A percentile compares a stretch with the other conserved stretches of the same genome.
These are phyloP conservation scores for Gliomastix tumulicola DNA, from an alignment of 2,329 filamentous ascomycete species.

Conservation along the genomic window DNA sequence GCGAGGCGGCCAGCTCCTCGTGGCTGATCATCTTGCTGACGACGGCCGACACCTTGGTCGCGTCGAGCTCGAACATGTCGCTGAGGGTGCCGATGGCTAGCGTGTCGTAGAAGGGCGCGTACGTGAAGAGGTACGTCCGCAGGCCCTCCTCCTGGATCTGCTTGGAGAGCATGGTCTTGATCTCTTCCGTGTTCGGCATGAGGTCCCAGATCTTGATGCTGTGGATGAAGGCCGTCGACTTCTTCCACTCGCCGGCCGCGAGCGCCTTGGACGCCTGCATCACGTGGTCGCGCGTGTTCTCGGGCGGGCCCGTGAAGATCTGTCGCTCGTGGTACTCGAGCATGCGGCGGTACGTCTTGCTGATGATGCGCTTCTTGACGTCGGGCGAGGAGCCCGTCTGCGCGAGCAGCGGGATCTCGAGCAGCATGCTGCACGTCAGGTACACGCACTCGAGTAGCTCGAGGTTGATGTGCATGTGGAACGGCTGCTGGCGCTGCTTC, in stretches of 20 bases:
- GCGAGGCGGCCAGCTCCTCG: constrained; percentile 90
- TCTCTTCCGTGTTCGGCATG: constrained; percentile 85
- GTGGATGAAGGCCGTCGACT: constrained; percentile 86
- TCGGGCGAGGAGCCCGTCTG: constrained; percentile 96
- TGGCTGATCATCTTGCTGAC: constrained; percentile 99
- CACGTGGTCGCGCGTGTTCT: constrained; percentile 98
- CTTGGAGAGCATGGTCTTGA: constrained; percentile 94
- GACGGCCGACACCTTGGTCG: constrained; percentile 87
- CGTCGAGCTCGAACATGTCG: constrained; percentile 89
- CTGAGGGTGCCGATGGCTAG: constrained; percentile 79
- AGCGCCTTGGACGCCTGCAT: constrained; percentile 98
- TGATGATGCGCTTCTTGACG: constrained; percentile 94
- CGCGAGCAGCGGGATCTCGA: constrained; percentile 94
- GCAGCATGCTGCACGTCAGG: constrained; percentile 97
- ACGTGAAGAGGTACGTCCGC: constrained; percentile 97
- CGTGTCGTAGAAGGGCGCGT: constrained; percentile 98
- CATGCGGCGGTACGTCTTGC: constrained; percentile 99
- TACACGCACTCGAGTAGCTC: constrained; percentile 98
- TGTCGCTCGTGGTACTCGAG: constrained; percentile 99
- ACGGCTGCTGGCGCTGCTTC: constrained; percentile 93
- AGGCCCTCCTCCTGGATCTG: constrained; percentile 99
- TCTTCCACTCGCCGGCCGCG: constrained; percentile 97
- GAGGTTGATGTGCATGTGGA: constrained; percentile 99
- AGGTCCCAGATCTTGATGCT: constrained; percentile 99
- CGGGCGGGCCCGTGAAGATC: constrained; percentile 95